Evolutionary conservation across 768 basidiomycete species (phyloP).

Genomic region (Suillus cothurnatus): DNA sequence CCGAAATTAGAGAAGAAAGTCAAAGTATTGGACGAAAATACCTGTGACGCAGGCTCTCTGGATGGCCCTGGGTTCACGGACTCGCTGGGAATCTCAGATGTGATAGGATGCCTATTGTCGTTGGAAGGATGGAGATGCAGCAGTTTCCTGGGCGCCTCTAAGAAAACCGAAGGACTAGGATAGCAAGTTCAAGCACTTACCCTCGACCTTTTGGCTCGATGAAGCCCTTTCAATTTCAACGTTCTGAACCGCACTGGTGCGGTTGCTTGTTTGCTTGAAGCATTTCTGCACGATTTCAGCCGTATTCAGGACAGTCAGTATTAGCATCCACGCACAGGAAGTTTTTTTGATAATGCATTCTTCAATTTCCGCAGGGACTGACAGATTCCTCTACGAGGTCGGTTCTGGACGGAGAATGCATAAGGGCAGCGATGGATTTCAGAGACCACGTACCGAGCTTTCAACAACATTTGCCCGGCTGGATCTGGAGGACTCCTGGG

Average conservation of each 20-base stretch:
- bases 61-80: no score
- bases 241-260: not conserved
- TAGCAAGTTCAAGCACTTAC: not conserved
- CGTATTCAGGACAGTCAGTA: not conserved
- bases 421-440: no score
- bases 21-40: no score
- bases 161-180: no score
- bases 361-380: not conserved
- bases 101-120: no score
- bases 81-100: no score
- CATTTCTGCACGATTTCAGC: not conserved
- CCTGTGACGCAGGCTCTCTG: not conserved
- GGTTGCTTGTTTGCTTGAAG: not conserved
- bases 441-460: no score
- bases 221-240: not conserved
- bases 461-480: no score
- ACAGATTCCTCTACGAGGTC: not conserved
- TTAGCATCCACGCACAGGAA: not conserved
- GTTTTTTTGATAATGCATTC: not conserved
- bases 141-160: no score
- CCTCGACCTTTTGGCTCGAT: no score
- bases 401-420: not conserved
- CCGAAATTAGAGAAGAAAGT: not conserved
- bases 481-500: no score
- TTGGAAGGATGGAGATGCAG: no score